phyloP scores from a whole-genome alignment of 805 yeast genomes.

The Yamadazyma akitaensis region DNA sequence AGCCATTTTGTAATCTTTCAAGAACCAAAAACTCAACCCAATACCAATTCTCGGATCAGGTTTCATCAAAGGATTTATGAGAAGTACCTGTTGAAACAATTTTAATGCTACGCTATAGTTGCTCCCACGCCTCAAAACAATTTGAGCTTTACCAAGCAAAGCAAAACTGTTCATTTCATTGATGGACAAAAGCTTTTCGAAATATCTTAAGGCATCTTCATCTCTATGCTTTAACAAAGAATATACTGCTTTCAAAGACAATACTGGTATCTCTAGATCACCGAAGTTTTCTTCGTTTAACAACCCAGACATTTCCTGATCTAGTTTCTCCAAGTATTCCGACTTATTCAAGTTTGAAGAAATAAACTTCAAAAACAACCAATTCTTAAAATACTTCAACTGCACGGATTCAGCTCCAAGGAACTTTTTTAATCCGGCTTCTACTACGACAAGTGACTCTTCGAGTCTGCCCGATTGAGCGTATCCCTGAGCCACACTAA shows the following conservation, averaged over 20 bases:
- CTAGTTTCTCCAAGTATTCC: slow-evolving; percentile 18
- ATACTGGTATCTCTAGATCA: neutral
- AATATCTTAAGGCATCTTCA: slow-evolving; percentile 67
- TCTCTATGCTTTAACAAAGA: slow-evolving; percentile 55
- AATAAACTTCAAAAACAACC: slow-evolving; percentile 59
- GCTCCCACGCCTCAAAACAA: slow-evolving; percentile 61
- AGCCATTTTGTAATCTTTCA: slow-evolving; percentile 78
- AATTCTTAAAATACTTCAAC: slow-evolving; percentile 62
- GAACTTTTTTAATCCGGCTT: slow-evolving; percentile 47
- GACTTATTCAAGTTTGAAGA: slow-evolving; percentile 25
- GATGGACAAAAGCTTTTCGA: slow-evolving; percentile 55
- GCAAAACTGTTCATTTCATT: slow-evolving; percentile 71
- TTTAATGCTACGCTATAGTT: slow-evolving; percentile 73
- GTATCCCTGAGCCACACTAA: slow-evolving; percentile 78
- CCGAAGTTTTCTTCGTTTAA: slow-evolving; percentile 6
- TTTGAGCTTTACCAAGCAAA: slow-evolving; percentile 78
- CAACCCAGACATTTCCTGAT: slow-evolving; percentile 3
- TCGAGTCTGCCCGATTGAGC: slow-evolving; percentile 54
- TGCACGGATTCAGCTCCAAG: slow-evolving; percentile 43
- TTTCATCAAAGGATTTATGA: slow-evolving; percentile 68
- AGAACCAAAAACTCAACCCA: slow-evolving; percentile 90
- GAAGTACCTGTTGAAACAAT: slow-evolving; percentile 77
- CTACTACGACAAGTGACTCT: slow-evolving; percentile 63
- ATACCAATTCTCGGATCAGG: slow-evolving; percentile 96
- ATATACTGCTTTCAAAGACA: slow-evolving; percentile 54